These are phyloP conservation scores for Auricularia auricula-judae DNA, from an alignment of 768 basidiomycete species.

Conservation along the genomic window DNA sequence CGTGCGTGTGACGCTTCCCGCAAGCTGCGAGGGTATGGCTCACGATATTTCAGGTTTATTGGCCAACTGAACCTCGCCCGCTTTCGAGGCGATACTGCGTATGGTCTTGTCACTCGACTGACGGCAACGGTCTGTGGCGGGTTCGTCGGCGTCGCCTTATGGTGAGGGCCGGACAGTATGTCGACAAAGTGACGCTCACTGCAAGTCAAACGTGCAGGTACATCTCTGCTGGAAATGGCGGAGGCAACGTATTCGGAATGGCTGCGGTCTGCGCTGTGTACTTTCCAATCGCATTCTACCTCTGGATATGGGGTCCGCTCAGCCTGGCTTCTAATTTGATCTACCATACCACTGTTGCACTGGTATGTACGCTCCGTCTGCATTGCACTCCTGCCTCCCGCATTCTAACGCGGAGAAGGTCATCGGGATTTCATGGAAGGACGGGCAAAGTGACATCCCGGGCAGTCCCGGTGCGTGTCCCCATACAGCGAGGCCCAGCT, in stretches of 20 bases:
- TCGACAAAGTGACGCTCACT: neutral
- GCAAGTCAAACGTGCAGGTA: slow-evolving; percentile 35
- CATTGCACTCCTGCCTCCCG: neutral
- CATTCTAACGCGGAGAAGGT: slow-evolving; percentile 29
- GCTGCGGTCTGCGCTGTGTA: slow-evolving; percentile 51
- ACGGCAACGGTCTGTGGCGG: slow-evolving; percentile 57
- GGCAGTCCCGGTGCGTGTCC: slow-evolving; percentile 29
- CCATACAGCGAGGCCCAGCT: too few relatives aligned
- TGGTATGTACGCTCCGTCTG: slow-evolving; percentile 34
- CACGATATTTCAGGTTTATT: slow-evolving; percentile 41
- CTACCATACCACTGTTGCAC: slow-evolving; percentile 47
- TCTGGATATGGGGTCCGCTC: slow-evolving; percentile 15
- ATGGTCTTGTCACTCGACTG: slow-evolving; percentile 50
- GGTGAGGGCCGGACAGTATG: slow-evolving; percentile 31
- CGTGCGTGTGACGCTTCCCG: slow-evolving; percentile 30
- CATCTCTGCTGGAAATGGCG: slow-evolving; percentile 49
- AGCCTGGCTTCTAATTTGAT: slow-evolving; percentile 19
- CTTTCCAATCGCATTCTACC: slow-evolving; percentile 16
- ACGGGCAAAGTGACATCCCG: slow-evolving; percentile 35
- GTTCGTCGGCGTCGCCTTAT: slow-evolving; percentile 50
- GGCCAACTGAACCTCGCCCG: slow-evolving; percentile 60
- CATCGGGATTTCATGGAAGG: slow-evolving; percentile 64
- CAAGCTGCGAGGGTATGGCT: neutral
- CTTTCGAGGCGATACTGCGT: slow-evolving; percentile 67
- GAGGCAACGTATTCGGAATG: slow-evolving; percentile 58